Conservation (phyloP, 139 green algal species). For the Axilococcus clingmanii region DNA sequence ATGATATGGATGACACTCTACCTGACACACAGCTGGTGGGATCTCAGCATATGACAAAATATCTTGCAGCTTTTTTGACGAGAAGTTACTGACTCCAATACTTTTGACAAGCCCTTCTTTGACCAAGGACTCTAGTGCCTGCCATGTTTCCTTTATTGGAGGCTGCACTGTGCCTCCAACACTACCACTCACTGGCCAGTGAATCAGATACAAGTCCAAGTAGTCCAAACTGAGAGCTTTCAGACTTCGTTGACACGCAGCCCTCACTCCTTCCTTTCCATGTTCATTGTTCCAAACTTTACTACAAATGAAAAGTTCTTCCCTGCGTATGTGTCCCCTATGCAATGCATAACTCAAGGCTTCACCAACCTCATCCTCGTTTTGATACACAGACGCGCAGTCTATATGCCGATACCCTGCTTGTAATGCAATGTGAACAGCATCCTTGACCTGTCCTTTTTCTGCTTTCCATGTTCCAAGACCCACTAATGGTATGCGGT, state of each 20-base stretch:
- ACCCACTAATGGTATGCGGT: constrained; percentile 21
- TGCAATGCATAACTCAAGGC: constrained; percentile 17
- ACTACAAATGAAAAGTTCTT: constrained; percentile 57
- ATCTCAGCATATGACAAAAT: constrained; percentile 46
- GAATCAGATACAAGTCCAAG: constrained; percentile 81
- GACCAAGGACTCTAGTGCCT: constrained; percentile 43
- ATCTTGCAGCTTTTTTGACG: constrained; percentile 44
- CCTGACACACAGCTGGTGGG: constrained; percentile 57
- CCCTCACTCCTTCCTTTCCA: constrained; percentile 2
- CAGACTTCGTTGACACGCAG: constrained; percentile 38
- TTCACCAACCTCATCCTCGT: constrained; percentile 39
- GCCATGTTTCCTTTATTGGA: constrained; percentile 29
- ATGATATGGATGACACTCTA: constrained; percentile 88
- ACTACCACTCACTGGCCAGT: constrained; percentile 49
- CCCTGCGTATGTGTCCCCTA: constrained; percentile 21
- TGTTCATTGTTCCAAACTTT: constrained; percentile 56
- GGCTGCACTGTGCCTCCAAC: constrained; percentile 46
- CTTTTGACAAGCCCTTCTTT: constrained; percentile 53
- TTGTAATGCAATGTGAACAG: constrained; percentile 28
- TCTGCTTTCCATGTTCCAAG: constrained; percentile 44
- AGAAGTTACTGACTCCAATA: constrained; percentile 84
- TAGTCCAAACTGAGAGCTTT: constrained; percentile 69
- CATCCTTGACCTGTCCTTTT: constrained; percentile 20
- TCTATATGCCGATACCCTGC: constrained; percentile 44
- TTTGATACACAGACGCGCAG: constrained; percentile 37